Evolutionary conservation across 305 asterid genomes (phyloP), one percentile per base, ranked within the genome.

Genomic region (Petunia hybrid): DNA sequence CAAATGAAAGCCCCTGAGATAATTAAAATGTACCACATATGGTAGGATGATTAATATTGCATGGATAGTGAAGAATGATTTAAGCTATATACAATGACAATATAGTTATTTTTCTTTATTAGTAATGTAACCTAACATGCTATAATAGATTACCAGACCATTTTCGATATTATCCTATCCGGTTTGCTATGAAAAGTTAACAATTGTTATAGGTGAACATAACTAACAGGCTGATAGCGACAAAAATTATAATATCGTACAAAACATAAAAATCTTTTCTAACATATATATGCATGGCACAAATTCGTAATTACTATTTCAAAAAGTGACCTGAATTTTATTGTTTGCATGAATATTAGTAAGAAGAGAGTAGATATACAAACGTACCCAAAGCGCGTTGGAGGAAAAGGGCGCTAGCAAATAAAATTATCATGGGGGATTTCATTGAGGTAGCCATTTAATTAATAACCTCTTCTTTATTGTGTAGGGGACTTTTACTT

Each of bases 1-100:
- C 99, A 93, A 60, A 88, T 84, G 64, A 95, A 83, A 80, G 83
- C 92, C 63, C 90, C 98, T 93, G 45, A 16, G 22, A 55, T 40
- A 13, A n/a, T 51, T 36, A n/a, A 66, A 0, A 4, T 65, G 2
- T 14, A 42, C 63, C 2, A 51, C 2, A 9, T 40, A 16, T 51
- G 48, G 31, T 22, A 0, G 31, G 31, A 22, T 22, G 31, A 22
- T 22, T 22, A 22, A 22, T 22, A 22, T 22, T 22, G 31, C 31
- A 22, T 22, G 31, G 31, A 22, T 22, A 22, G 31, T 22, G 31
- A 22, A 22, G 31, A 22, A 22, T 22, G 31, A 22, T 22, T 22
- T 3, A 61, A 5, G 22, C 8, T 53, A 2, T 41, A 16, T 14
- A 43, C 42, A 39, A 59, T 10, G 16, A 6, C 14, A 13, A 60